Evolutionary conservation across 306 rosid species (phyloP), one percentile per base, ranked within the genome.

Genomic region (Castanopsis chinensis): DNA sequence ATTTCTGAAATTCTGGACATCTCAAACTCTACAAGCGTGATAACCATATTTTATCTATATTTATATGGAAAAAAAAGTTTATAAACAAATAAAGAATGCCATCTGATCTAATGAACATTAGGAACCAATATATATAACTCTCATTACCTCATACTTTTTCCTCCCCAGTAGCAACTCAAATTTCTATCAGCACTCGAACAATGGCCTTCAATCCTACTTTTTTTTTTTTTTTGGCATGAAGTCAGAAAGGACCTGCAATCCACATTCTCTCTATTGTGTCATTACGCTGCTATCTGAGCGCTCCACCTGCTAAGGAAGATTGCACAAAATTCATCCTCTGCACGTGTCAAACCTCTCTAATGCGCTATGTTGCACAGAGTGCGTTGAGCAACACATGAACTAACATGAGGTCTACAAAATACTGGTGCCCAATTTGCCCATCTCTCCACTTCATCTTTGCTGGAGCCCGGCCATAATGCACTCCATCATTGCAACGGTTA

Each of bases 391-490:
- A 81, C 73, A 92, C 87, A 85, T 94, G 98, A 89, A 86, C 91
- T 79, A 94, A 83, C 97, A 94, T 92, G 71, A 94, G 88, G 86
- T 94, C 97, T 6, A 92, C 92, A 78, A 94, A 94, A 79, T 94
- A 94, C 30, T 92, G 94, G 86, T 94, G 98, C 79, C 98, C 98
- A 19, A 92, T 89, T 57, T 84, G 67, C 20, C 97, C 97, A 70
- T 94, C 97, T 54, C 94, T 86, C 98, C 98, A 94, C 87, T 79
- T 89, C 83, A 86, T 80, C 81, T 90, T 92, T 0, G 80, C 82
- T 1, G 98, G 98, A 77, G 90, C 90, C 6, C 97, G 87, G 54
- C 98, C 97, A 33, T 94, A 94, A 75, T 94, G 98, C 83, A 94
- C 96, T 4, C 98, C 98, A 59, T 94, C 98, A 0, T 85, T 92